Percentiles rank a stretch among this genome's conserved stretches.
These are phyloP conservation scores for Filobasidium floriforme DNA, from an alignment of 768 basidiomycete genomes.

Conservation along the genomic window DNA sequence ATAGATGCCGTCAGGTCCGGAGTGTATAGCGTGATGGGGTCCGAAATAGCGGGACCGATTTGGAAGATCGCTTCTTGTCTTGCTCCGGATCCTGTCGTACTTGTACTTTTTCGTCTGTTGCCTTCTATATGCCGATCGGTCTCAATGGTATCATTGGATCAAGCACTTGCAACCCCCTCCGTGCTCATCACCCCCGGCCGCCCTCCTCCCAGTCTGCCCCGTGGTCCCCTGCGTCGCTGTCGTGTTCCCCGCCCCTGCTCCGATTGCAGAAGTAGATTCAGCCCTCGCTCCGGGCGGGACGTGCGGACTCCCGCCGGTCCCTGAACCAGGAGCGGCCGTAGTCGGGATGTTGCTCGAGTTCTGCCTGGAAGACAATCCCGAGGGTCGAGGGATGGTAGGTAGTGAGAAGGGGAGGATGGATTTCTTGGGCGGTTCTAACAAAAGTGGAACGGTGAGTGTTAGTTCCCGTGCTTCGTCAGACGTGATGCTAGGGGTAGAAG, in stretches of 20 bases:
- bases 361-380: background rate
- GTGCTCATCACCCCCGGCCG: slow-evolving; percentile 18
- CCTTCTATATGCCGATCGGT: background rate
- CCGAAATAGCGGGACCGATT: no score
- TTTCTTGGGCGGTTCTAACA: slow-evolving; percentile 12
- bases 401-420: slow-evolving; percentile 14
- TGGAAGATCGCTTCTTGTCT: no score
- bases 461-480: no score
- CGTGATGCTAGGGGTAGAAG: no score
- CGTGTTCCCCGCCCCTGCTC: background rate
- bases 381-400: background rate
- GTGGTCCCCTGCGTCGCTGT: slow-evolving; percentile 6
- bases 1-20: no score
- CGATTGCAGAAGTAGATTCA: background rate
- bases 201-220: background rate
- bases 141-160: slow-evolving; percentile 38
- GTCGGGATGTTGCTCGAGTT: slow-evolving; percentile 8
- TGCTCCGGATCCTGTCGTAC: no score
- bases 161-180: slow-evolving; percentile 41
- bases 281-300: slow-evolving; percentile 15
- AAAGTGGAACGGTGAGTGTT: no score
- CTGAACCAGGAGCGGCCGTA: slow-evolving; percentile 1
- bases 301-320: slow-evolving; percentile 5
- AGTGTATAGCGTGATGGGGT: no score
- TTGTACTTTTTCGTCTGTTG: no score